Evolutionary conservation across 164 flowering plant species (phyloP), one percentile per base, ranked within the genome.

Genomic region (Platanus orientalis): DNA sequence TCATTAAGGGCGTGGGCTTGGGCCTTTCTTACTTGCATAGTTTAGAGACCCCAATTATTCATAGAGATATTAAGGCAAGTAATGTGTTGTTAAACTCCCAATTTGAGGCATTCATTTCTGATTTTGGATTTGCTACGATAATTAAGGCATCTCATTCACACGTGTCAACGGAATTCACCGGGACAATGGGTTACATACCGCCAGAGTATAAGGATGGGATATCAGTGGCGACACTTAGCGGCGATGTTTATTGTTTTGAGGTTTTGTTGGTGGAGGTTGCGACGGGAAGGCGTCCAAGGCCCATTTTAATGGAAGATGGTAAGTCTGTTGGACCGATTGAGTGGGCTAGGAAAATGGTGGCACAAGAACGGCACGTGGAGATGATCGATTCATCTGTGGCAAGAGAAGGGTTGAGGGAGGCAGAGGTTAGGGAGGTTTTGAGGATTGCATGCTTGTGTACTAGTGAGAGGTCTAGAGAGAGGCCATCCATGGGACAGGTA

Each of bases 151-250:
- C 76, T 3, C 71, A 79, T 36, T 76, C 92, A 0, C 95, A 92
- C 49, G 95, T 89, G 13, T 92, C 98, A 14, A 92, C 98, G 0
- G 90, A 86, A 57, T 86, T 81, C 6, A 96, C 98, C 27, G 98
- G 98, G 26, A 89, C 98, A 0, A 80, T 84, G 81, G 98, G 98
- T 20, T 92, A 92, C 76, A 87, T 92, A 90, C 98, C 98, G 9
- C 98, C 98, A 62, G 98, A 92, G 85, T 89, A 84, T 63, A 60
- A 60, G 57, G 79, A 63, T 2, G 98, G 92, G 2, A 40, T 70
- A 23, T 76, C 84, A 19, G 61, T 34, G 39, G 97, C 98, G 6
- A 81, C 92, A 0, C 61, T 61, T 20, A 76, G 70, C 60, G 92
- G 81, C 0, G 98, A 92, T 60, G 89, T 88, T 14, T 92, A 87